A percentile compares a stretch with the other conserved stretches of the same genome.
phyloP scores from a whole-genome alignment of 345 rosid species.

The Moricandia arvensis region DNA sequence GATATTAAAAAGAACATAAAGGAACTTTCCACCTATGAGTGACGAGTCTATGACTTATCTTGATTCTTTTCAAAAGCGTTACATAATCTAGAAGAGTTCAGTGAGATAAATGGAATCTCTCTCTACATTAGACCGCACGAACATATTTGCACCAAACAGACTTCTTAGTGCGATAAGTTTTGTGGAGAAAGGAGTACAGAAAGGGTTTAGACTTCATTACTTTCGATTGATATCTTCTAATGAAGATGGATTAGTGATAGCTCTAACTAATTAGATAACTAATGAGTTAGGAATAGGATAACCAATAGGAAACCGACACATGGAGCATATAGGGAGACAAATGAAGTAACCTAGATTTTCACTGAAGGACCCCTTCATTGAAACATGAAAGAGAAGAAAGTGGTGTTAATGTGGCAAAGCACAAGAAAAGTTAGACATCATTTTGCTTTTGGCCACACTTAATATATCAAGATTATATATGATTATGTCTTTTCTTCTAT shows the following conservation, averaged over 20 bases:
- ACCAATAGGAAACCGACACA: slow-evolving; percentile 19
- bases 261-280: slow-evolving; percentile 18
- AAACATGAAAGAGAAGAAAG: slow-evolving; percentile 30
- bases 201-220: slow-evolving; percentile 1
- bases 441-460: slow-evolving; percentile 29
- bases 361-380: not conserved
- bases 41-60: not conserved
- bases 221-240: slow-evolving; percentile 10
- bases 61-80: not conserved
- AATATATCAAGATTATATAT: slow-evolving; percentile 30
- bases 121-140: not conserved
- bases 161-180: not conserved
- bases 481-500: slow-evolving; percentile 28
- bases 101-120: not conserved
- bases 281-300: not conserved
- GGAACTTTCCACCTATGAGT: not conserved
- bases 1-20: not conserved
- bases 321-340: slow-evolving; percentile 11
- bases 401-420: slow-evolving; percentile 27
- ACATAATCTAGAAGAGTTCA: not conserved
- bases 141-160: not conserved
- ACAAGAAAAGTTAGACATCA: slow-evolving; percentile 35
- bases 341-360: slow-evolving; percentile 12
- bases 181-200: slow-evolving; percentile 3
- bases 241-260: slow-evolving; percentile 21